Evolutionary conservation across 805 yeast species (phyloP), one percentile per base, ranked within the genome.

Genomic region (Yarrowia sp.): DNA sequence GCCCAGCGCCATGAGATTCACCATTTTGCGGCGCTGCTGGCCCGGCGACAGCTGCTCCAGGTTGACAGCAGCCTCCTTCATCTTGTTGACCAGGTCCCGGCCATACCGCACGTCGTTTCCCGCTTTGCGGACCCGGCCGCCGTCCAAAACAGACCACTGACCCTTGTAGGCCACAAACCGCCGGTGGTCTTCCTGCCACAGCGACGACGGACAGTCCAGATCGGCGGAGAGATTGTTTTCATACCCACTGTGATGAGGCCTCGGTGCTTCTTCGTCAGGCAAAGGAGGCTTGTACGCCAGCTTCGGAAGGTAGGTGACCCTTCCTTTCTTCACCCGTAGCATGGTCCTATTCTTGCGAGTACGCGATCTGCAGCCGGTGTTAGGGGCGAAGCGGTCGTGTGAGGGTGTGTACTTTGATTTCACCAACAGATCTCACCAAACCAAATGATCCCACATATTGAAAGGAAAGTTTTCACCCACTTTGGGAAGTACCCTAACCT

Each of bases 271-370:
- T 20, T 56, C 63, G 13, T 10, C 46, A 1, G n/a, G 19, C 14
- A 39, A 9, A 30, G 49, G 49, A 5, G 49, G 49, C 39, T n/a
- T n/a, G 39, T 8, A n/a, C 34, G 33, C 64, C 61, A 55, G 61
- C 34, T 24, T 55, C n/a, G 50, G 36, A 17, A 40, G 50, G 38
- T 39, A 34, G 33, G 49, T 17, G 3, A 40, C 50, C 39, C 49
- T 10, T 58, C 64, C 64, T 43, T 58, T 58, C 44, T 58, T 58
- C 50, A 40, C 64, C 64, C 64, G 17, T 7, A 58, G 64, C 64
- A 58, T 58, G 61, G 61, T 55, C 36, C 44, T 13, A 10, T 3
- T 12, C n/a, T 19, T 6, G 43, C 58, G n/a, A 13, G 30, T 17
- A 24, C 33, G 40, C 7, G 15, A 14, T 24, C 47, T 43, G 30